Conservation (phyloP, 805 yeast species). For the Suhomyces prunicola region DNA sequence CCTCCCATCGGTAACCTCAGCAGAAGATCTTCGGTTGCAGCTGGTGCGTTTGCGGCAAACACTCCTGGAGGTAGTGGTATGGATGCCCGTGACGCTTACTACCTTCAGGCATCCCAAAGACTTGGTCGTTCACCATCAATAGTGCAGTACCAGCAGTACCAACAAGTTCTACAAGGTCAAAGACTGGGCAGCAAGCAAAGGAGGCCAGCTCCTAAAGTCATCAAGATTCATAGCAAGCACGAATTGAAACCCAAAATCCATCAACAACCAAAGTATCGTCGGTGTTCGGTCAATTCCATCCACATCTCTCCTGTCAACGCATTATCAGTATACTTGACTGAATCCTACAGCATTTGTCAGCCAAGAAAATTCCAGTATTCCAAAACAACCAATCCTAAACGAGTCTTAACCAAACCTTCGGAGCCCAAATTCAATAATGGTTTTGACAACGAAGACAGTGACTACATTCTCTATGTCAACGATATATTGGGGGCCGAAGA, state of each 20-base stretch:
- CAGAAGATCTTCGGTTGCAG: slow-evolving; percentile 23
- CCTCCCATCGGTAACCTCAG: slow-evolving; percentile 8
- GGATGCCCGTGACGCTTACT: slow-evolving; percentile 9
- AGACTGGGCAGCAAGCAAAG: slow-evolving; percentile 4
- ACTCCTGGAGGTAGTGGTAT: slow-evolving; percentile 5
- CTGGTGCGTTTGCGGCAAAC: slow-evolving; percentile 2
- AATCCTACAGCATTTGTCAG: slow-evolving; percentile 82
- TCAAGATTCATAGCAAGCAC: slow-evolving; percentile 36
- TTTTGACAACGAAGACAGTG: slow-evolving; percentile 81
- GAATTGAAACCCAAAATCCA: slow-evolving; percentile 63
- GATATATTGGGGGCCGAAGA: slow-evolving; percentile 87
- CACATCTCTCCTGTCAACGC: slow-evolving; percentile 80
- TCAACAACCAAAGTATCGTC: slow-evolving; percentile 62
- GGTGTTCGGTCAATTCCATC: slow-evolving; percentile 62
- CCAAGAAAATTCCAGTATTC: slow-evolving; percentile 75
- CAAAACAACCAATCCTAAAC: slow-evolving; percentile 79
- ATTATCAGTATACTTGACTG: slow-evolving; percentile 69
- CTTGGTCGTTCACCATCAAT: slow-evolving; percentile 29
- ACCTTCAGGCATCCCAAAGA: slow-evolving; percentile 11
- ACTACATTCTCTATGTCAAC: slow-evolving; percentile 89
- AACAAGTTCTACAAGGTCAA: slow-evolving; percentile 23
- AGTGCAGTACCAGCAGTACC: slow-evolving; percentile 34
- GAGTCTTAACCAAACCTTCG: slow-evolving; percentile 90
- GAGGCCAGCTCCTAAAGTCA: slow-evolving; percentile 47
- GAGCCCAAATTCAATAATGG: slow-evolving; percentile 82